Base-by-base conservation (phyloP, 306 rosid genomes). In the Castanopsis chinensis region DNA sequence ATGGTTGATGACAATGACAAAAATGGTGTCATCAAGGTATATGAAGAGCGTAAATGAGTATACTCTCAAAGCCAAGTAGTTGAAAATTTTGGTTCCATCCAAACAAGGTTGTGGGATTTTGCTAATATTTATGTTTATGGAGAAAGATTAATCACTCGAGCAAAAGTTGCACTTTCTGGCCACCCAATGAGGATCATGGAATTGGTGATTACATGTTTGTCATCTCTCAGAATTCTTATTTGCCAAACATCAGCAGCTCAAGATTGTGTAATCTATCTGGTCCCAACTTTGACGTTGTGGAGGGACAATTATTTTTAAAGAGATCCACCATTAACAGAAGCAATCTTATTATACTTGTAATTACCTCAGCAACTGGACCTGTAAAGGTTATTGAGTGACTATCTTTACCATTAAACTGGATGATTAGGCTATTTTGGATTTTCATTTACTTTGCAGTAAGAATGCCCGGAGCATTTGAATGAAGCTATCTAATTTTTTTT, bases 61-160 rank as follows among this genome's bases (percentile, higher is more conserved):
- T 33, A 55, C 37, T 37, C 53, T 72, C 59, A 69, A 68, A 63
- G 86, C 80, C 61, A 49, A 75, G 81, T 71, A 54, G 89, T 77
- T 80, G 69, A 74, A 85, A 79, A 72, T 19, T 73, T 77, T 78
- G 64, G 73, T 65, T 72, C 71, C 76, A 68, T 74, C 71, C 76
- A 68, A 78, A 77, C 75, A 79, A 75, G 76, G 79, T 53, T 21
- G 51, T 28, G 79, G 61, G 64, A 70, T 71, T 69, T 71, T 69
- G 71, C 83, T 83, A 81, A 78, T 82, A 80, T 74, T 77, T 81
- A 84, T 79, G 69, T 77, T 51, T 57, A 21, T 51, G 84, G 56
- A 51, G 75, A 67, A 71, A 87, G 73, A 71, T 79, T 71, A 69
- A 63, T 79, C 64, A 78, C 72, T 79, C 76, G 72, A 87, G 55